These are phyloP conservation scores for Boletus rex-veris DNA, from an alignment of 768 basidiomycete genomes.

Conservation along the genomic window DNA sequence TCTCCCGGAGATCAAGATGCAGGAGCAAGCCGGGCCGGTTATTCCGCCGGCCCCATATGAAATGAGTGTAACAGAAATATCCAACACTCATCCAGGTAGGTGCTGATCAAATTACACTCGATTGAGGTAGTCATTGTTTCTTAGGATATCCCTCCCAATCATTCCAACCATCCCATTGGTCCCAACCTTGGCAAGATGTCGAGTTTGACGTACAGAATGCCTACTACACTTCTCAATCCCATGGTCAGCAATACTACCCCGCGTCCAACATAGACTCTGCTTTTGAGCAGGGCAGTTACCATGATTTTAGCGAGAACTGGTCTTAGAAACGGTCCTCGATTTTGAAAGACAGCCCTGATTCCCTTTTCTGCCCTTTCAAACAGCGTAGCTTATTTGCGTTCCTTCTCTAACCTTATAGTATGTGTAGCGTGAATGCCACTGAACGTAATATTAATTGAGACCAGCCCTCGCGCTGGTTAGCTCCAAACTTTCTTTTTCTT, in stretches of 20 bases:
- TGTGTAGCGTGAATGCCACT: no score
- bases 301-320: background rate
- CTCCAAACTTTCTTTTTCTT: no score
- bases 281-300: background rate
- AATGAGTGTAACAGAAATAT: background rate
- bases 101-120: background rate
- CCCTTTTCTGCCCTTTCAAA: no score
- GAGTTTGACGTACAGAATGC: background rate
- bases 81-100: background rate
- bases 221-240: background rate
- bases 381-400: no score
- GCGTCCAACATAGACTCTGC: background rate
- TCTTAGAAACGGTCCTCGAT: background rate
- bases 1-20: background rate
- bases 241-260: background rate
- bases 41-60: background rate
- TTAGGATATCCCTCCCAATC: conserved; percentile 1
- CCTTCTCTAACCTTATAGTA: no score
- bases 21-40: background rate
- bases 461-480: no score
- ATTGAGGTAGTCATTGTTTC: background rate
- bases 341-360: background rate
- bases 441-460: no score
- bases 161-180: background rate
- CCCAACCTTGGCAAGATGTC: background rate